Base-by-base conservation (phyloP, 148 eudicot species). In the Rheum nobile region DNA sequence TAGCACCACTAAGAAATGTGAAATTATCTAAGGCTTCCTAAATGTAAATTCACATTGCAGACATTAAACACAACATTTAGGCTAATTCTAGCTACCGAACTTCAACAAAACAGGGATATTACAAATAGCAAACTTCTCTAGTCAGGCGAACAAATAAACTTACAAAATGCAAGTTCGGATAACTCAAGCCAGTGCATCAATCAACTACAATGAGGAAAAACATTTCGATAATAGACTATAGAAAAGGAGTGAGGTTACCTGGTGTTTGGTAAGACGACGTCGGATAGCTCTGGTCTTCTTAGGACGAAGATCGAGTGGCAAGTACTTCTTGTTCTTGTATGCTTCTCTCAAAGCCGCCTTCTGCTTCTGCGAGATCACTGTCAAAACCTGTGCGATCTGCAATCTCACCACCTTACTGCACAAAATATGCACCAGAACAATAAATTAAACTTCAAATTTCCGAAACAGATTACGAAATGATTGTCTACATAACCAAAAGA, bases 271-370 rank as follows among this genome's bases (percentile, higher is more conserved):
- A 31, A 81, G 74, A 38, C 81, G 81, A 39, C 80, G 73, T 29
- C 83, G 75, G 26, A 81, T 81, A 44, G 80, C 80, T 48, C 83
- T 81, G 65, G 83, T 77, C 59, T 81, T 81, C 80, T 81, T 81
- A 9, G 83, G 81, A 69, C 81, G 77, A 67, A 80, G 80, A 63
- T 83, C 86, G 29, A 83, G 83, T 2, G 86, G 82, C 81, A 83
- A 57, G 9, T 75, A 76, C 75, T 84, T 84, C 80, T 84, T 84
- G 63, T 84, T 84, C 84, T 84, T 84, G 80, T 84, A 84, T 2
- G 41, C 86, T 29, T 84, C 84, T 54, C 86, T 78, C 19, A 84
- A 74, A 1, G 80, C 80, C 0, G 80, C 35, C 59, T 84, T 81
- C 77, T 84, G 84, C 72, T 79, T 84, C 75, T 84, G 82, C 24